These are phyloP conservation scores for Termitomyces sp. DNA, from an alignment of 768 basidiomycete genomes.

Conservation along the genomic window DNA sequence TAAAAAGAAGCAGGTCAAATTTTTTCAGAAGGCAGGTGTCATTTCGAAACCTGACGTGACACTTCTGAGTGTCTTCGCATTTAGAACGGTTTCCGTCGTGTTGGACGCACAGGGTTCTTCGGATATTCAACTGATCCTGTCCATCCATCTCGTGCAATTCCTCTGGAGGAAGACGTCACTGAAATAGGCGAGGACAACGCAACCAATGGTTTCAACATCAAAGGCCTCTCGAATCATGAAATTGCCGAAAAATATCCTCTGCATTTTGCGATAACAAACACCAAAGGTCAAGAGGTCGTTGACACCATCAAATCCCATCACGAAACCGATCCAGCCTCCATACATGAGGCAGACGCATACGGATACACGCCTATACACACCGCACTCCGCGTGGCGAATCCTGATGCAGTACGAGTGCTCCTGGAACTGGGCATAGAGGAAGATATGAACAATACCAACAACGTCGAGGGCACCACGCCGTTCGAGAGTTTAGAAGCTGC, in stretches of 20 bases:
- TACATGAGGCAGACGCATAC: not conserved
- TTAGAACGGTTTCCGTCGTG: constrained; percentile 10
- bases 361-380: not conserved
- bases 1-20: not conserved
- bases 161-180: not conserved
- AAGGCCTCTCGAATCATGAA: not conserved
- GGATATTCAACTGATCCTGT: constrained; percentile 4
- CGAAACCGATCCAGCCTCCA: not conserved
- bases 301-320: not conserved
- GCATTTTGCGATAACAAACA: not conserved
- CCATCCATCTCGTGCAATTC: constrained; percentile 6
- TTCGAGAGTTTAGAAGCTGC: not conserved
- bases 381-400: not conserved
- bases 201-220: not conserved
- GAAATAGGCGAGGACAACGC: not conserved
- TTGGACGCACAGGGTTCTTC: constrained; percentile 10
- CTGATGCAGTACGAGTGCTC: not conserved
- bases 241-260: not conserved
- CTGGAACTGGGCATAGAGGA: constrained; percentile 1
- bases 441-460: constrained; percentile 2
- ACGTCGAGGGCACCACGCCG: constrained; percentile 1
- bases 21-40: constrained; percentile 2
- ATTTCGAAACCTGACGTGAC: not conserved
- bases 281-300: not conserved
- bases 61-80: not conserved